Evolutionary conservation across 2,329 filamentous ascomycete genomes (phyloP).

Genomic region (Plectosphaerella cucumerina): DNA sequence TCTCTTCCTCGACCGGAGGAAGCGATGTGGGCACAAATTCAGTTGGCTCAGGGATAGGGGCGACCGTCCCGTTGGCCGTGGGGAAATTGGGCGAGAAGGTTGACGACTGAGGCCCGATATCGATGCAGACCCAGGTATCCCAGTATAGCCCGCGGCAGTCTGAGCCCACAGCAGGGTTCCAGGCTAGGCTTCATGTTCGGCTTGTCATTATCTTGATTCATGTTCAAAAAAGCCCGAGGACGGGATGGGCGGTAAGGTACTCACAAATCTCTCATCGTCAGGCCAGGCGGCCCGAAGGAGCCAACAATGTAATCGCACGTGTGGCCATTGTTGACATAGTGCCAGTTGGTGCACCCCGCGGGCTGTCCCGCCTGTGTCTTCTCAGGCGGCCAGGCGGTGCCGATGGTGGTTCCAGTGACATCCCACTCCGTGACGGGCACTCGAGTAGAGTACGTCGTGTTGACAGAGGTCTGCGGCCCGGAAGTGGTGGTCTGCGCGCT

Average conservation of each 20-base stretch:
- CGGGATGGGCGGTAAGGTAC: not conserved
- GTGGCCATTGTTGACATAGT: conserved; percentile 5
- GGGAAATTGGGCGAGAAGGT: not conserved
- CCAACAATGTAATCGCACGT: conserved; percentile 7
- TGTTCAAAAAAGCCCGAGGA: not conserved
- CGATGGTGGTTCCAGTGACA: conserved; percentile 5
- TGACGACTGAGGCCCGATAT: not conserved
- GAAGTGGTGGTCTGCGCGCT: conserved; percentile 5
- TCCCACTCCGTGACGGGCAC: conserved; percentile 6
- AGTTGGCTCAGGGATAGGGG: not conserved
- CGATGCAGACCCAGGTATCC: not conserved
- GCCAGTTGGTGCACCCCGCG: conserved; percentile 11
- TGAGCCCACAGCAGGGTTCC: conserved; percentile 10
- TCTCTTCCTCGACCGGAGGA: not conserved
- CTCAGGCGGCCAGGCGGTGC: conserved; percentile 12
- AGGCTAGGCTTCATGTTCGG: not conserved
- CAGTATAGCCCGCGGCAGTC: conserved; percentile 10
- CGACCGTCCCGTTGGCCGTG: conserved; percentile 4
- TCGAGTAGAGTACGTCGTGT: conserved; percentile 4
- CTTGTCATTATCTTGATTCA: not conserved
- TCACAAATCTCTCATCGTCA: not conserved
- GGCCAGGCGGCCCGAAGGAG: not conserved
- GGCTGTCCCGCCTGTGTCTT: conserved; percentile 15
- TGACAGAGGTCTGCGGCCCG: not conserved
- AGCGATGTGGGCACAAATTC: not conserved